Evolutionary conservation across 768 basidiomycete species (phyloP), one percentile per base, ranked within the genome.

Genomic region (Mycena indigotica): DNA sequence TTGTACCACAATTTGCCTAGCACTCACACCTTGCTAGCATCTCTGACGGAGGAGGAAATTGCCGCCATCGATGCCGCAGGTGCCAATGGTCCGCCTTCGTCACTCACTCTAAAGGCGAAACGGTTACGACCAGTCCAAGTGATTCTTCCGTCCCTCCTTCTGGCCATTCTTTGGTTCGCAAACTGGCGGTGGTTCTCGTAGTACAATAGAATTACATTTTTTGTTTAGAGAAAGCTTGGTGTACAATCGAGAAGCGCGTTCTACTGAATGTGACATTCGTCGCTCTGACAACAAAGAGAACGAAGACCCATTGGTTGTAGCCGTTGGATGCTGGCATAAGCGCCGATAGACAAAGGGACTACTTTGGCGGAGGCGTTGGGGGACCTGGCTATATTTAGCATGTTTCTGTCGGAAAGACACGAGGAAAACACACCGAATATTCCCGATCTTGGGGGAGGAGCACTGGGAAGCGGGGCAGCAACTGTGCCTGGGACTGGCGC

Each of bases 51-150:
- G 1, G 82, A 82, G 28, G 87, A 89, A 65, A 77, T 89, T 28
- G 75, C 73, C 1, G 83, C 82, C 2, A 88, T 90, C 26, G 87
- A 90, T 59, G 76, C 74, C 39, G 87, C 84, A 0, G 86, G 86
- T 8, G 80, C 80, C 4, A 72, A 78, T 35, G 84, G 83, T 1
- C 79, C 77, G 17, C 79, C 82, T 4, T 65, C 62, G 25, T 40
- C 44, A 5, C n/a, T 15, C 41, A 21, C 41, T 8, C 21, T 44
- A 35, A 8, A 17, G 15, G 41, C n/a, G 10, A 38, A 38, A 38
- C 35, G 10, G 10, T n/a, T 10, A 38, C 35, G 35, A n/a, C 35
- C 10, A 10, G 35, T 10, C 10, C 35, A n/a, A 10, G 35, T 38
- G 35, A 10, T 38, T 10, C 12, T 38, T 38, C 35, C n/a, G n/a